Evolutionary conservation across 2,329 filamentous ascomycete genomes (phyloP).

Genomic region (Chaetomiaceae sp.): DNA sequence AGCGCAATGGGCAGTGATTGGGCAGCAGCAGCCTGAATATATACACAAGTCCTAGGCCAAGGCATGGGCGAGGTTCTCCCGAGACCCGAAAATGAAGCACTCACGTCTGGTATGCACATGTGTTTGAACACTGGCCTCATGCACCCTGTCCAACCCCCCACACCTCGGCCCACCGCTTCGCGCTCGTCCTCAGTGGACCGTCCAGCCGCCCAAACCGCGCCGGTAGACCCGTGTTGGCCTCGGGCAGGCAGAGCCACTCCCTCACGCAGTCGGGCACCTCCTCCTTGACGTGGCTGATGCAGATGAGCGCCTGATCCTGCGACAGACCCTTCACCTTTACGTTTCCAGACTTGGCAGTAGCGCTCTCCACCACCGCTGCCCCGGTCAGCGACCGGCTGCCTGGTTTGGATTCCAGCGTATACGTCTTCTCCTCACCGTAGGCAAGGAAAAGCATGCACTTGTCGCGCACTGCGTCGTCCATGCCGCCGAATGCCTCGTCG

Average conservation of each 20-base stretch:
- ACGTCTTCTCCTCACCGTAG: constrained; percentile 51
- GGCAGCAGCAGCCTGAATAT: too few species aligned
- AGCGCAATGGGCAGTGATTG: too few species aligned
- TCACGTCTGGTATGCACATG: neutral
- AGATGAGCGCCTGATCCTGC: constrained; percentile 74
- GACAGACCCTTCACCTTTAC: constrained; percentile 59
- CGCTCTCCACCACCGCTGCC: constrained; percentile 42
- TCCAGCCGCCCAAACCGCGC: constrained; percentile 62
- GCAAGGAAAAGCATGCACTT: constrained; percentile 80
- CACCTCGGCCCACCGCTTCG: constrained; percentile 58
- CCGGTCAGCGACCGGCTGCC: constrained; percentile 18
- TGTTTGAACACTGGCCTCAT: neutral
- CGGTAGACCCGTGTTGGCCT: constrained; percentile 57
- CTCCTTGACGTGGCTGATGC: constrained; percentile 84
- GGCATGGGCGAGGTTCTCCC: too few species aligned
- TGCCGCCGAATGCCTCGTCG: constrained; percentile 83
- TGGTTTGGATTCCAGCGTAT: constrained; percentile 21
- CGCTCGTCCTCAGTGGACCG: constrained; percentile 54
- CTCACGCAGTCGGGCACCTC: constrained; percentile 81
- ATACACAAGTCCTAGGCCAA: too few species aligned
- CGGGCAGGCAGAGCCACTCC: constrained; percentile 82
- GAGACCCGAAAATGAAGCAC: too few species aligned
- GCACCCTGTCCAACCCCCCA: constrained; percentile 44
- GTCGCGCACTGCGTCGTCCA: constrained; percentile 76
- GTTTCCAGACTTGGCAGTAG: constrained; percentile 38